Base-by-base conservation (phyloP, 805 yeast genomes). In the Pachysolen tannophilus region DNA sequence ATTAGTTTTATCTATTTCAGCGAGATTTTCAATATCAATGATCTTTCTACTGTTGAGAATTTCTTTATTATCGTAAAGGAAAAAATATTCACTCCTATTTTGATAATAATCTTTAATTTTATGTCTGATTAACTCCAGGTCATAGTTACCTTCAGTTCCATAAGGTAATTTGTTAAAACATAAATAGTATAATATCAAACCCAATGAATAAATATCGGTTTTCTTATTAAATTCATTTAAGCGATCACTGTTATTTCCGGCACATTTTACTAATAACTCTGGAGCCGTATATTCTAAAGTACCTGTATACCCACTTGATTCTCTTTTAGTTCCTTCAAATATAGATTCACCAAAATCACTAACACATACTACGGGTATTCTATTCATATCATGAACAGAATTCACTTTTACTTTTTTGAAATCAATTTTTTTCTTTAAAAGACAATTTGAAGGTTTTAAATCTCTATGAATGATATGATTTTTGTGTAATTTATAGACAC, bases 311-410 rank as follows among this genome's bases (percentile, higher is more conserved):
- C 96, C 96, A 5, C 87, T 78, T 1, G 88, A 78, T 8, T 67
- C 65, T 32, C 87, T 61, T 28, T 52, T 56, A 17, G 69, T 75
- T 10, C 90, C 86, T 35, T 79, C 78, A 43, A 82, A 63, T 43
- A 82, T 83, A 6, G 92, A 83, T 53, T 87, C 96, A 3, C 96
- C 96, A 53, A 87, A 82, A 58, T 87, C 96, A 29, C 94, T 78
- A 9, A 87, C 88, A 10, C 85, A 63, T 2, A 84, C 72, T n/a
- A 67, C 70, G 0, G 95, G 95, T 9, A 79, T 61, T 18, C 42
- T 40, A 5, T 45, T 37, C 1, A 55, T 39, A 9, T 55, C 49
- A 3, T 38, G 37, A n/a, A 49, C 27, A 4, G 48, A 45, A 13
- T 33, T 33, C 11, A 53, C 42, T 6, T 61, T 57, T 3, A 10